phyloP scores from a whole-genome alignment of 2,329 filamentous ascomycete genomes.

The Coniochaeta sp. region DNA sequence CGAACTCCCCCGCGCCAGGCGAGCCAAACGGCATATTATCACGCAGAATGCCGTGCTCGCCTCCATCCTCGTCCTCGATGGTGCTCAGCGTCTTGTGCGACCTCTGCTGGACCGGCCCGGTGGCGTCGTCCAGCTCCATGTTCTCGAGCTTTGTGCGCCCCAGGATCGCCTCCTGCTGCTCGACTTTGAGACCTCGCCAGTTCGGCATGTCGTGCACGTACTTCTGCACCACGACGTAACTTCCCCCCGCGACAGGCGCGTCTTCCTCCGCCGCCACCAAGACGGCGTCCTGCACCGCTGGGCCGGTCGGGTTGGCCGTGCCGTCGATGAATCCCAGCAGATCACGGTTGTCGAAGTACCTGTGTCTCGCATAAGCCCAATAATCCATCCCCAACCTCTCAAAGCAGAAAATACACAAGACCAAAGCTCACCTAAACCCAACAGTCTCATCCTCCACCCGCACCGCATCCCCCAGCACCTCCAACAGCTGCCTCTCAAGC shows the following conservation, averaged over 20 bases:
- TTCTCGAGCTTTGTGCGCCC: slow-evolving; percentile 53
- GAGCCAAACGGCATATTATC: slow-evolving; percentile 57
- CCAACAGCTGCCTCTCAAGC: slow-evolving; percentile 48
- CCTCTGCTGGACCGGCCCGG: slow-evolving; percentile 30
- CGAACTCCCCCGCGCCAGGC: slow-evolving; percentile 41
- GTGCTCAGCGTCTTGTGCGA: slow-evolving; percentile 50
- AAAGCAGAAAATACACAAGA: not conserved
- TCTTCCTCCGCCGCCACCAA: slow-evolving; percentile 35
- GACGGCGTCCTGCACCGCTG: slow-evolving; percentile 31
- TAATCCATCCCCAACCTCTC: no score
- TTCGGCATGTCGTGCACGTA: slow-evolving; percentile 44
- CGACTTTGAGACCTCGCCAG: slow-evolving; percentile 38
- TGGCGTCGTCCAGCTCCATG: slow-evolving; percentile 46
- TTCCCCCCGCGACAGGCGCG: slow-evolving; percentile 34
- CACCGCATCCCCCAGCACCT: slow-evolving; percentile 38
- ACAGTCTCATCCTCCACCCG: slow-evolving; percentile 43
- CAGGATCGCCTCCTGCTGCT: slow-evolving; percentile 48
- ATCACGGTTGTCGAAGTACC: slow-evolving; percentile 53
- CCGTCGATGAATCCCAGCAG: slow-evolving; percentile 54
- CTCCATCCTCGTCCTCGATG: slow-evolving; percentile 38
- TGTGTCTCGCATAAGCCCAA: no score
- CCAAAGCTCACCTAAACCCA: slow-evolving; percentile 33
- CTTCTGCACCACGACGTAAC: slow-evolving; percentile 54
- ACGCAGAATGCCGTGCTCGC: slow-evolving; percentile 46
- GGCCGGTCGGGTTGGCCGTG: slow-evolving; percentile 49